These are phyloP conservation scores for Panicum virgatum DNA, from an alignment of 202 grass and related monocot species.

Conservation along the genomic window DNA sequence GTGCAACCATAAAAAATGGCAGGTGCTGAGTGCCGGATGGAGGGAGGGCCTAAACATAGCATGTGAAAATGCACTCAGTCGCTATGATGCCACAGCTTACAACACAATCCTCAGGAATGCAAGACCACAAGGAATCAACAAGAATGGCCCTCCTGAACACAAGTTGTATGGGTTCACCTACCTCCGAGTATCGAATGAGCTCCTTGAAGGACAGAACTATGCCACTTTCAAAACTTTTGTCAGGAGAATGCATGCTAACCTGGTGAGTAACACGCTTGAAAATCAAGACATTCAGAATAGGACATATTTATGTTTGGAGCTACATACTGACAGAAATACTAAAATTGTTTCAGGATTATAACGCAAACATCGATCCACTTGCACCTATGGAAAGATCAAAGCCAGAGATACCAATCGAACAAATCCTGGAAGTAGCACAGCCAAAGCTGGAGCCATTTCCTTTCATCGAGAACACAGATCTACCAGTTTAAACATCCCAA, in stretches of 20 bases:
- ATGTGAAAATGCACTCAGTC: constrained; percentile 70
- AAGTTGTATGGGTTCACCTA: constrained; percentile 80
- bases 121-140: constrained; percentile 69
- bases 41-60: constrained; percentile 70
- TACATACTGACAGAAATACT: neutral
- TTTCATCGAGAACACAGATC: constrained; percentile 68
- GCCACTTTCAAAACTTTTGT: constrained; percentile 74
- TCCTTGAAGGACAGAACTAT: constrained; percentile 64
- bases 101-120: constrained; percentile 81
- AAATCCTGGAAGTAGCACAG: constrained; percentile 63
- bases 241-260: constrained; percentile 89
- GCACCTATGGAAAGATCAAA: constrained; percentile 69
- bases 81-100: constrained; percentile 73
- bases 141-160: constrained; percentile 48
- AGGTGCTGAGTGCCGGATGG: constrained; percentile 89
- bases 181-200: constrained; percentile 67
- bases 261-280: constrained; percentile 45
- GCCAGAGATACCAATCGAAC: constrained; percentile 60
- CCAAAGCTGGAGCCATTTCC: constrained; percentile 64
- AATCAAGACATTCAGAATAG: neutral
- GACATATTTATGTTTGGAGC: constrained; percentile 9
- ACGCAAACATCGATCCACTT: constrained; percentile 51
- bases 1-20: constrained; percentile 26
- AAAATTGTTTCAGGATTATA: constrained; percentile 54
- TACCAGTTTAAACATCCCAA: constrained; percentile 47